Evolutionary conservation across 192 early-diverging fungal species (phyloP).

Genomic region (Dissophora globulifera): DNA sequence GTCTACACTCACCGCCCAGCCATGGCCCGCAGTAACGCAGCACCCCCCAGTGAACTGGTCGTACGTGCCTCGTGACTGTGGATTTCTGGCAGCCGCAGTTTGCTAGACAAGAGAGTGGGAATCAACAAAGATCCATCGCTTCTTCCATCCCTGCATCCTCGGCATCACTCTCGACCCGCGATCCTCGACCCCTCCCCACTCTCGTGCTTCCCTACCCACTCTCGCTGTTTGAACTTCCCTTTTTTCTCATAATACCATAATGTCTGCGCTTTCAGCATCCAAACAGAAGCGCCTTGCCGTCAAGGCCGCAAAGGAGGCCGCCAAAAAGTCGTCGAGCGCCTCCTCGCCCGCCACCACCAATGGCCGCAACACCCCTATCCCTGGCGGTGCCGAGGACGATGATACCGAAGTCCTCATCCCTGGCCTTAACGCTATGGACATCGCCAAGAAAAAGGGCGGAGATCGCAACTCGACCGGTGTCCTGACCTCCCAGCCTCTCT

Average conservation of each 20-base stretch:
- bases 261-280: slow-evolving; percentile 66
- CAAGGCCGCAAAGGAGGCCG: slow-evolving; percentile 70
- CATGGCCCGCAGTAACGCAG: too few relatives aligned
- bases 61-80: too few relatives aligned
- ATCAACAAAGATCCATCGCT: slow-evolving; percentile 5
- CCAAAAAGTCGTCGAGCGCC: slow-evolving; percentile 50
- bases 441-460: slow-evolving; percentile 71
- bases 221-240: slow-evolving; percentile 1
- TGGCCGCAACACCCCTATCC: slow-evolving; percentile 44
- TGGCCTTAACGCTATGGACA: slow-evolving; percentile 53
- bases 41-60: too few relatives aligned
- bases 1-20: too few relatives aligned
- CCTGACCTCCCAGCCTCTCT: slow-evolving; percentile 86
- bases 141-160: neutral
- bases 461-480: slow-evolving; percentile 94
- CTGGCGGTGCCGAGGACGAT: slow-evolving; percentile 8
- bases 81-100: too few relatives aligned
- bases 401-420: slow-evolving; percentile 27
- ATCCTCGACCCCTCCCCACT: neutral
- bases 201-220: slow-evolving; percentile 10
- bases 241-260: slow-evolving; percentile 9
- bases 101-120: neutral
- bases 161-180: too few relatives aligned
- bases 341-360: slow-evolving; percentile 51
- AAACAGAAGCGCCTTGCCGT: slow-evolving; percentile 86